A percentile compares a stretch with the other conserved stretches of the same genome.
These are phyloP conservation scores for Wickerhamomyces chaumierensis DNA, from an alignment of 805 yeast genomes.

Conservation along the genomic window DNA sequence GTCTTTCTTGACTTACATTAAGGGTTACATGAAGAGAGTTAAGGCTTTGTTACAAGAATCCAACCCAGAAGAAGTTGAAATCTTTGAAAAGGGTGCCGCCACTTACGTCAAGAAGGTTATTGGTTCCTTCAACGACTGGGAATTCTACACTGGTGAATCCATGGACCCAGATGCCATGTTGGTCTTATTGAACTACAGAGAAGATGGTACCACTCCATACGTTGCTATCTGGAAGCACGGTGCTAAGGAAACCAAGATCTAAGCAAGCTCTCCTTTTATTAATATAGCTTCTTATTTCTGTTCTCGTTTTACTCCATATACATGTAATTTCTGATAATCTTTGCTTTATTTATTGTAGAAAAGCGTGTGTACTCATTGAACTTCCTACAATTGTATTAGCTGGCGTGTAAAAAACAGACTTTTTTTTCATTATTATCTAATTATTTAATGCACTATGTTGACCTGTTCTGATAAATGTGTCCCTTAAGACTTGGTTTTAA, in stretches of 20 bases:
- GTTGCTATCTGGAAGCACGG: slow-evolving; percentile 99
- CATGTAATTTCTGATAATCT: background rate
- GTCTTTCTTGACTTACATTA: slow-evolving; percentile 92
- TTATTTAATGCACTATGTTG: too few species aligned
- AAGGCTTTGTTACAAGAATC: slow-evolving; percentile 85
- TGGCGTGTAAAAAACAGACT: too few species aligned
- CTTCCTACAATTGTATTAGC: too few species aligned
- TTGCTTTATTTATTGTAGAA: too few species aligned
- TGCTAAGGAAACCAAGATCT: slow-evolving; percentile 80
- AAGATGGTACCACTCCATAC: slow-evolving; percentile 97
- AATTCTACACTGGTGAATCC: slow-evolving; percentile 98
- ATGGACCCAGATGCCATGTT: slow-evolving; percentile 99
- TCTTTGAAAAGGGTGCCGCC: slow-evolving; percentile 95
- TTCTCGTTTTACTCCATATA: background rate
- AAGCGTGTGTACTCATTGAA: too few species aligned
- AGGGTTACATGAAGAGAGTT: slow-evolving; percentile 96
- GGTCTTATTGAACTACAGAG: slow-evolving; percentile 98
- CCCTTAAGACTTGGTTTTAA: slow-evolving; percentile 7
- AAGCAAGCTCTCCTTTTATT: slow-evolving; percentile 24
- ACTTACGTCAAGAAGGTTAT: slow-evolving; percentile 93
- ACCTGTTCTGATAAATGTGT: too few species aligned
- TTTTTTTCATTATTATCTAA: too few species aligned
- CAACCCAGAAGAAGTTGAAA: slow-evolving; percentile 77
- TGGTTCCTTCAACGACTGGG: slow-evolving; percentile 97
- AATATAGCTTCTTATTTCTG: background rate